A percentile compares a stretch with the other conserved stretches of the same genome.
phyloP scores from a whole-genome alignment of 2,329 filamentous ascomycete genomes.

The Ustulina deusta region DNA sequence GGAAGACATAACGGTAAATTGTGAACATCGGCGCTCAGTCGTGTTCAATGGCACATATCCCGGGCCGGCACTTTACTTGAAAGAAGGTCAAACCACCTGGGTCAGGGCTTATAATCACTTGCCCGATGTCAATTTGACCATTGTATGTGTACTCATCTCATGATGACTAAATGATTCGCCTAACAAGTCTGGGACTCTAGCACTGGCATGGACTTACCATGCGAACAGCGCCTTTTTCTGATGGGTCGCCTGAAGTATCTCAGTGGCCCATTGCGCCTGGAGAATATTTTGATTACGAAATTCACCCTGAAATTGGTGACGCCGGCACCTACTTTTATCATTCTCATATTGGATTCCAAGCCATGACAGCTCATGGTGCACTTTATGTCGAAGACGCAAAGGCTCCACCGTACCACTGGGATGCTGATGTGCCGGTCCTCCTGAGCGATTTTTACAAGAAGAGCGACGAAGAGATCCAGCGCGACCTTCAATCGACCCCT shows the following conservation, averaged over 20 bases:
- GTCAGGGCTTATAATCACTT: conserved; percentile 70
- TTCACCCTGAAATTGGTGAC: conserved; percentile 63
- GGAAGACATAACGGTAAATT: conserved; percentile 59
- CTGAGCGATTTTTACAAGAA: conserved; percentile 69
- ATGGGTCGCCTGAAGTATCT: conserved; percentile 69
- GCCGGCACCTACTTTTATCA: conserved; percentile 77
- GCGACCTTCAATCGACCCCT: conserved; percentile 60
- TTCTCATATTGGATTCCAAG: conserved; percentile 74
- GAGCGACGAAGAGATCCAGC: conserved; percentile 63
- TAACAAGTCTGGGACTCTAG: conserved; percentile 51
- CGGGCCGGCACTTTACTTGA: conserved; percentile 62
- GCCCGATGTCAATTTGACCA: conserved; percentile 63
- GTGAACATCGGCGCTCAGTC: conserved; percentile 59
- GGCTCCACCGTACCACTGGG: conserved; percentile 67
- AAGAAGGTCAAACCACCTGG: conserved; percentile 64
- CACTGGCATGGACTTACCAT: conserved; percentile 77
- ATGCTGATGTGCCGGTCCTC: conserved; percentile 69
- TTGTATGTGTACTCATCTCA: conserved; percentile 53
- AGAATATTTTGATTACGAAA: conserved; percentile 76
- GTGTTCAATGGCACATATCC: conserved; percentile 66
- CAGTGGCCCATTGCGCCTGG: conserved; percentile 74
- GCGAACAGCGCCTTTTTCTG: conserved; percentile 70
- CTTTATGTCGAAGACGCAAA: conserved; percentile 67
- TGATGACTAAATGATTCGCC: background rate
- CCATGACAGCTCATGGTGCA: conserved; percentile 66